These are phyloP conservation scores for Poronia punctata DNA, from an alignment of 495 filamentous ascomycete species.

Conservation along the genomic window DNA sequence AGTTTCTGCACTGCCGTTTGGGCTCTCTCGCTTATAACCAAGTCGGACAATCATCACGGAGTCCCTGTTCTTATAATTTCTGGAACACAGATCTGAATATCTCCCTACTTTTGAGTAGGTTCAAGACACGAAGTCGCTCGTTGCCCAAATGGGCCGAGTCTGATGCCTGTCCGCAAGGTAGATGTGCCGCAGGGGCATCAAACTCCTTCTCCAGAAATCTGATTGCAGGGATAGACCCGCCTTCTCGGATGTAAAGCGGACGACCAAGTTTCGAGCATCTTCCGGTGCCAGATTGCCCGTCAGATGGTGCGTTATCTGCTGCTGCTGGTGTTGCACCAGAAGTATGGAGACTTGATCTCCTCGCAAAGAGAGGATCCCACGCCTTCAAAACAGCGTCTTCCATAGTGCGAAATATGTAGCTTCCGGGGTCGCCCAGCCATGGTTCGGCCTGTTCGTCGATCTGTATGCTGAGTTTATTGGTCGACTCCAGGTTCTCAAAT, in stretches of 20 bases:
- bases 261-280: constrained; percentile 31
- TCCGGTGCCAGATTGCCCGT: constrained; percentile 1
- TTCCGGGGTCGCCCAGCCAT: constrained; percentile 89
- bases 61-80: constrained; percentile 33
- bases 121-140: constrained; percentile 78
- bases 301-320: not conserved
- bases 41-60: too few relatives aligned
- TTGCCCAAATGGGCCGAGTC: constrained; percentile 93
- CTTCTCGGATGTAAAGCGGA: constrained; percentile 90
- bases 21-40: too few relatives aligned
- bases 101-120: constrained; percentile 83
- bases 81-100: constrained; percentile 83
- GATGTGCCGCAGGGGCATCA: constrained; percentile 80
- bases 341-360: constrained; percentile 2
- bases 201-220: constrained; percentile 95
- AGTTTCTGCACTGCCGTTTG: too few relatives aligned
- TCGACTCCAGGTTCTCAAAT: constrained; percentile 64
- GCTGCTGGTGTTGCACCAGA: constrained; percentile 1
- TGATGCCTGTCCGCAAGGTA: constrained; percentile 92
- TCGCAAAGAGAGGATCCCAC: constrained; percentile 51
- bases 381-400: constrained; percentile 79
- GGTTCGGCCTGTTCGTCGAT: constrained; percentile 92
- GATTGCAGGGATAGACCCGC: constrained; percentile 88
- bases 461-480: constrained; percentile 72
- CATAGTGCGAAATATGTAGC: constrained; percentile 82